phyloP scores from a whole-genome alignment of 345 rosid species.

The Sisymbrium altissimum region DNA sequence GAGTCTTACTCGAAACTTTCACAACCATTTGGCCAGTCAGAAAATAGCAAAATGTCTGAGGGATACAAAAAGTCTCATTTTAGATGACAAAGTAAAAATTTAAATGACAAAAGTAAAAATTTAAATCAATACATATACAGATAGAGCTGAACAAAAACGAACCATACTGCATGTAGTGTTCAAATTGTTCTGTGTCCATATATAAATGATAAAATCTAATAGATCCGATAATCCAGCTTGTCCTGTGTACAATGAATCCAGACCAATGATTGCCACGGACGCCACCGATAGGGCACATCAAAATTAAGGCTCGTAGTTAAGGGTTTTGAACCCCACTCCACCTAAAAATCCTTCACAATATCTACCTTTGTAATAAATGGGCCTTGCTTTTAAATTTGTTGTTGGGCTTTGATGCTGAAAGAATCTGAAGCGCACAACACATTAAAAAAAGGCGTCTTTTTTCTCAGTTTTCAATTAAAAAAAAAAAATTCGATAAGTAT shows the following conservation, averaged over 20 bases:
- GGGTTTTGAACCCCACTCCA: not conserved
- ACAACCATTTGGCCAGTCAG: too few relatives aligned
- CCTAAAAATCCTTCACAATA: not conserved
- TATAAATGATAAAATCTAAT: too few relatives aligned
- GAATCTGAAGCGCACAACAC: not conserved
- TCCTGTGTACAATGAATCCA: not conserved
- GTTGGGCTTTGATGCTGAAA: slow-evolving; percentile 17
- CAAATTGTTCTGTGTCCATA: too few relatives aligned
- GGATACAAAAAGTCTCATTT: too few relatives aligned
- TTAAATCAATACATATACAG: too few relatives aligned
- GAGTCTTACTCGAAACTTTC: too few relatives aligned
- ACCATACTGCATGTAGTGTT: too few relatives aligned
- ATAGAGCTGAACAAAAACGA: too few relatives aligned
- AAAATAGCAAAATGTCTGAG: too few relatives aligned
- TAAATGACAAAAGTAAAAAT: too few relatives aligned
- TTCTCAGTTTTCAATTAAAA: not conserved
- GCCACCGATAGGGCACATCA: not conserved
- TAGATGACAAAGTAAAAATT: too few relatives aligned
- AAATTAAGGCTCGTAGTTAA: not conserved
- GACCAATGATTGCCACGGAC: not conserved
- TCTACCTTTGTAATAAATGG: not conserved
- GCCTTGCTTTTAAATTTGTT: not conserved
- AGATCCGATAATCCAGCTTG: not conserved
- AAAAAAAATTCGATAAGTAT: too few relatives aligned
- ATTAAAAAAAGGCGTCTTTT: not conserved